Evolutionary conservation across 495 filamentous ascomycete genomes (phyloP), one percentile per base, ranked within the genome.

Genomic region (Penicillium diatomitis): DNA sequence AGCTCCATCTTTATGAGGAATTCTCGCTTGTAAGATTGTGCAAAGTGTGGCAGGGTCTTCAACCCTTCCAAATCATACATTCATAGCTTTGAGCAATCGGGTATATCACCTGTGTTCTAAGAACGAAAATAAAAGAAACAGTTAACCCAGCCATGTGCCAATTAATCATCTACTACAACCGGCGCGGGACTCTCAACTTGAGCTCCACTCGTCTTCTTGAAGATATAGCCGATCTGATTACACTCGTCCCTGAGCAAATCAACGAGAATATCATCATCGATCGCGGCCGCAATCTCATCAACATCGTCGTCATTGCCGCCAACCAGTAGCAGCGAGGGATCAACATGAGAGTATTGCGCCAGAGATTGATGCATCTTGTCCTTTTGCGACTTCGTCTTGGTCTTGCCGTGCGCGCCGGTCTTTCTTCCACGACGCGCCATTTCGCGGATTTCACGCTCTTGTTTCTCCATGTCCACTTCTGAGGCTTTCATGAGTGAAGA

Each of bases 331-430:
- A 55, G 70, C 47, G 71, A 60, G 6, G 81, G 75, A 50, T 86
- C 78, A 40, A 88, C 76, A 56, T 90, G 86, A 40, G 66, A 52
- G 62, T 88, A 89, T 41, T 77, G 70, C 66, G 87, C 83, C 38
- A 90, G 62, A 29, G 76, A 73, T 38, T 82, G 69, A 30, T 72
- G 67, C 64, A 84, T 77, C 48, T 74, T 76, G 4, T 61, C 59
- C 41, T 69, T 70, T 27, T 65, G 61, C 4, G 20, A 20, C 20
- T 20, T 20, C 20, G 58, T 60, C 12, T 55, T 58, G 9, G 48
- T 45, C 11, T 49, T 52, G 9, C 39, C 29, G 10, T 53, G 38
- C 11, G 48, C 37, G 44, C 44, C 38, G 38, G 31, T 8, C 27
- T 20, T 43, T 46, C 46, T 46, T 8, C 46, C 36, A 45, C 50